These are phyloP conservation scores for Dendrobium huoshanense DNA, from an alignment of 106 monocot genomes.

Conservation along the genomic window DNA sequence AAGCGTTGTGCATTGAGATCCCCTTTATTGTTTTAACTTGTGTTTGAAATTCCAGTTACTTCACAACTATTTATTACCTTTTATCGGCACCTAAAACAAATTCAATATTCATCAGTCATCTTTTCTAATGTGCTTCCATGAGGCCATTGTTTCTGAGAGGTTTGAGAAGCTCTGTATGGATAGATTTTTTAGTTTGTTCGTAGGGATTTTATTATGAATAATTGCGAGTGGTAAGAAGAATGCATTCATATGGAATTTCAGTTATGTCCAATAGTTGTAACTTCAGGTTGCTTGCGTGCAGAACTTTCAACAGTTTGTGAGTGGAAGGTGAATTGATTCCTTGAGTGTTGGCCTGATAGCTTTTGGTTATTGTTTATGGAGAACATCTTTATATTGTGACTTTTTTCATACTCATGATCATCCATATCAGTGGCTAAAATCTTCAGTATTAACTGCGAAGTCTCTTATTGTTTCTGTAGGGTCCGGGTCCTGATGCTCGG, in stretches of 20 bases:
- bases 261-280: background rate
- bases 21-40: too few species aligned
- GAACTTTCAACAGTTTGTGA: background rate
- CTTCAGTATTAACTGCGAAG: background rate
- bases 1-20: too few species aligned
- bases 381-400: too few species aligned
- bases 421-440: background rate
- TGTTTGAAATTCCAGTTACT: too few species aligned
- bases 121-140: too few species aligned
- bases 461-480: conserved; percentile 20
- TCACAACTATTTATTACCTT: too few species aligned
- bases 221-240: background rate
- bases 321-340: background rate
- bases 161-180: too few species aligned
- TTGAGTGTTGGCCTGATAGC: background rate
- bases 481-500: conserved; percentile 66
- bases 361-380: background rate
- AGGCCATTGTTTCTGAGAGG: too few species aligned
- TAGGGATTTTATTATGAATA: background rate
- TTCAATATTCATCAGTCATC: too few species aligned
- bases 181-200: too few species aligned
- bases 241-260: background rate
- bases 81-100: too few species aligned
- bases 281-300: background rate
- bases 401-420: background rate